Base-by-base conservation (phyloP, 2,329 filamentous ascomycete species). In the Monosporascus ibericus region DNA sequence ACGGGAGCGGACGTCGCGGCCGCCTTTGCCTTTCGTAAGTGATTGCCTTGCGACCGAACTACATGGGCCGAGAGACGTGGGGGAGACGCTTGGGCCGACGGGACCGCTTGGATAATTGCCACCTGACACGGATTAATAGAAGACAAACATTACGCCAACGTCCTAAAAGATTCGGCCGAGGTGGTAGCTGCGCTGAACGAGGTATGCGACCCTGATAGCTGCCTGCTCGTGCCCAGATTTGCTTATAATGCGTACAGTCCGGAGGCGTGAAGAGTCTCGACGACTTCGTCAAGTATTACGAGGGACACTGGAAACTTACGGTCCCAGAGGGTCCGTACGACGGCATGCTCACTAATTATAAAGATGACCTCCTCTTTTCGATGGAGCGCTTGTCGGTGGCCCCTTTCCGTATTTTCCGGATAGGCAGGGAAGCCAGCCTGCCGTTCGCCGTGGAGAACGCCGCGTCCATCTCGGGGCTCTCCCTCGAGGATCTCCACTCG, bases 321-420 rank as follows among this genome's bases (percentile, higher is more conserved):
- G 60, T 71, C 5, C 71, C 73, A 0, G 59, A 57, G 9, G 72
- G 73, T 2, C 58, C 65, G 2, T 58, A 60, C 42, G 59, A 64
- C 30, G 69, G 75, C 14, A 66, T 72, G 9, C 58, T 72, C 8
- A 64, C 69, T 25, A 77, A 78, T 52, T 75, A 72, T 52, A 77
- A 74, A 0, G 66, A 73, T 49, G 75, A 78, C 55, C 59, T 75
- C 2, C 54, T 72, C 27, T 77, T 78, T 57, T 73, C 72, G 4
- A 78, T 77, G 75, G 71, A 76, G 55, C 66, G 75, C 11, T 60
- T 78, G 8, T 74, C 72, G 3, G 59, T 66, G 37, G 72, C 71
- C 49, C 73, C 74, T 0, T 75, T 71, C 49, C 55, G 63, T 5
- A 49, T 76, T 6, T 60, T 61, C 30, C 65, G 72, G 27, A 63